Percentiles rank a stretch among this genome's conserved stretches.
Conservation (phyloP, 805 yeast species). For the Cyberlindnera japonica region DNA sequence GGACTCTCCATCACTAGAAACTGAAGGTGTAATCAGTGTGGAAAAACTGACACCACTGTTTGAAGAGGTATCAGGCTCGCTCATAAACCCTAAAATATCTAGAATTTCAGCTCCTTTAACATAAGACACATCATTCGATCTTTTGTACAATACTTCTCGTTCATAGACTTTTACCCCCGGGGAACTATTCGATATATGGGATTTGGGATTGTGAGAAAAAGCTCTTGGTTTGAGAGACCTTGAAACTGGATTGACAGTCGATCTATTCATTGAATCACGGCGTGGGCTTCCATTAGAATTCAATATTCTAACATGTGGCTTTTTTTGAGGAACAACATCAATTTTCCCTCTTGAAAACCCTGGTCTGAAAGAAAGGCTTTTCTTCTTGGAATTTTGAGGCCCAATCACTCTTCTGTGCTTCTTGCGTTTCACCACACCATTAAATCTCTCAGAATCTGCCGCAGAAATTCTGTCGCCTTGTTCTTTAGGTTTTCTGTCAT, state of each 20-base stretch:
- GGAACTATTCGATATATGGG: too few relatives aligned
- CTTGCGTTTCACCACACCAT: neutral
- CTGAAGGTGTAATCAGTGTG: too few relatives aligned
- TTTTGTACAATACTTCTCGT: slow-evolving; percentile 1
- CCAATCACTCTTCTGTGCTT: slow-evolving; percentile 9
- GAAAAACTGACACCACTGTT: too few relatives aligned
- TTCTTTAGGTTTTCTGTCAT: slow-evolving; percentile 8
- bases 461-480: neutral
- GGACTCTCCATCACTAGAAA: too few relatives aligned
- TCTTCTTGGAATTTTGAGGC: neutral
- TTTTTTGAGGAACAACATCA: slow-evolving; percentile 1
- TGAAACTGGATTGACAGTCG: neutral
- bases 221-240: neutral
- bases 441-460: neutral
- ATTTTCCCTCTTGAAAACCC: slow-evolving; percentile 8
- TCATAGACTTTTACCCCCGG: neutral
- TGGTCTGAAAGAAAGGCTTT: neutral
- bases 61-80: too few relatives aligned
- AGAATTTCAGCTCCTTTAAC: slow-evolving; percentile 7
- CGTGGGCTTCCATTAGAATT: slow-evolving; percentile 2
- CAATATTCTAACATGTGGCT: slow-evolving; percentile 5
- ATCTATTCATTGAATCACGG: too few relatives aligned
- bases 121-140: neutral
- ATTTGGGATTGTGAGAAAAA: too few relatives aligned
- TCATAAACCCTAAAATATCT: neutral